Evolutionary conservation across 192 early-diverging fungal species (phyloP), one percentile per base, ranked within the genome.

Genomic region (Backusella tuberculispora): DNA sequence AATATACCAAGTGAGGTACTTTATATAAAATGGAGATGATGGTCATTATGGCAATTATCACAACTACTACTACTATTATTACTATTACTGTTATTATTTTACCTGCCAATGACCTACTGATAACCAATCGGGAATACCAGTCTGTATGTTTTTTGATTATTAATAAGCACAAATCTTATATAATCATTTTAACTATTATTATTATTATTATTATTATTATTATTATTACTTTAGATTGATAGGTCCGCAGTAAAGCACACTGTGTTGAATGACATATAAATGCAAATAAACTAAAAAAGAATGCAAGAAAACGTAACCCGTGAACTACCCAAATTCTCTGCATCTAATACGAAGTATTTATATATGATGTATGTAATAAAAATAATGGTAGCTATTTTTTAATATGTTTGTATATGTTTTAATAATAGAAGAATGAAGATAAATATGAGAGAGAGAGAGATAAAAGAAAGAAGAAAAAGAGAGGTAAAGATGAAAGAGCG

Each of bases 71-170:
- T 29, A 29, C 8, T 47, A 29, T 71, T 71, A 47, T 24, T 48
- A 26, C 15, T 42, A 15, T 24, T 34, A 26, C 15, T 17, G 34
- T 34, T 66, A 7, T 6, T 47, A 69, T 69, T 69, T 66, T 76
- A 76, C 74, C 67, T 76, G 74, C 74, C 74, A 76, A 45, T 76
- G 74, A 8, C 74, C 74, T 13, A 53, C 67, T 70, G 37, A 21
- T 47, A 76, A 17, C 74, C 74, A 75, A 67, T 67, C 40, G 21
- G 63, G 44, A n/a, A 75, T 68, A n/a, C 29, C 41, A 29, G 63
- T 42, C 74, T 68, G 21, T 44, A 41, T 45, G 42, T 44, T 24
- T 60, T 26, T 56, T 56, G 17, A 12, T 56, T 56, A 12, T 56
- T 56, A 24, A 13, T 60, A 53, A 19, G n/a, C 15, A 50, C n/a